A percentile compares a stretch with the other conserved stretches of the same genome.
Conservation (phyloP, 1,284 basidiomycete genomes). For the Leccinum insolens region DNA sequence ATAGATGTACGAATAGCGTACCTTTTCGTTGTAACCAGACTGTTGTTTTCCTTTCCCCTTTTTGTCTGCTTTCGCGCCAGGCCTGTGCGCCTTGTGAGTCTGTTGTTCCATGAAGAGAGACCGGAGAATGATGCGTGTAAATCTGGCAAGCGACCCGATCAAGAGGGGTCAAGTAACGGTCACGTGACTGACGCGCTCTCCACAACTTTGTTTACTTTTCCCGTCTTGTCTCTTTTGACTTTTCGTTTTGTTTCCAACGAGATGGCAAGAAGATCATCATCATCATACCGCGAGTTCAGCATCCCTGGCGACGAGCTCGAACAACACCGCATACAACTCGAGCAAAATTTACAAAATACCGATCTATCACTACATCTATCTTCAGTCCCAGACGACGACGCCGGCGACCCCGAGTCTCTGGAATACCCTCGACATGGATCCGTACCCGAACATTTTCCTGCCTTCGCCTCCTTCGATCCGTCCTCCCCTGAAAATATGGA, state of each 20-base stretch:
- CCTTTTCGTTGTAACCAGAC: conserved; percentile 90
- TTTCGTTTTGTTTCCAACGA: conserved; percentile 21
- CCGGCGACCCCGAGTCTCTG: conserved; percentile 47
- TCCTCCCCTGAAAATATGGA: conserved; percentile 57
- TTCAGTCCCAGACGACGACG: conserved; percentile 43
- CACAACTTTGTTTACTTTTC: conserved; percentile 18
- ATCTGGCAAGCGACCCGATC: conserved; percentile 23
- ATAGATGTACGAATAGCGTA: conserved; percentile 30
- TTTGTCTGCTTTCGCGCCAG: conserved; percentile 77
- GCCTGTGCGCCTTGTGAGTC: conserved; percentile 78
- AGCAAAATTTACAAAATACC: conserved; percentile 71
- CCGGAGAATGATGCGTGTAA: neutral
- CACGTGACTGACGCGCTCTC: conserved; percentile 34
- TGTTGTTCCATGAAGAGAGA: conserved; percentile 46
- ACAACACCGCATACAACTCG: conserved; percentile 70
- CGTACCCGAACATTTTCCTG: conserved; percentile 52
- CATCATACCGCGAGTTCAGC: conserved; percentile 34
- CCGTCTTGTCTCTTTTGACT: conserved; percentile 8
- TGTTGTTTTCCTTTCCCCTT: conserved; percentile 77
- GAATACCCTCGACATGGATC: conserved; percentile 73
- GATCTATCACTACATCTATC: conserved; percentile 70
- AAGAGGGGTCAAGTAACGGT: conserved; percentile 19
- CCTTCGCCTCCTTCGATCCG: conserved; percentile 63
- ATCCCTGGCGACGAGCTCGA: conserved; percentile 74
- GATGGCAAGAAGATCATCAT: conserved; percentile 33